Conservation (phyloP, 306 rosid species). For the Purshia tridentata region DNA sequence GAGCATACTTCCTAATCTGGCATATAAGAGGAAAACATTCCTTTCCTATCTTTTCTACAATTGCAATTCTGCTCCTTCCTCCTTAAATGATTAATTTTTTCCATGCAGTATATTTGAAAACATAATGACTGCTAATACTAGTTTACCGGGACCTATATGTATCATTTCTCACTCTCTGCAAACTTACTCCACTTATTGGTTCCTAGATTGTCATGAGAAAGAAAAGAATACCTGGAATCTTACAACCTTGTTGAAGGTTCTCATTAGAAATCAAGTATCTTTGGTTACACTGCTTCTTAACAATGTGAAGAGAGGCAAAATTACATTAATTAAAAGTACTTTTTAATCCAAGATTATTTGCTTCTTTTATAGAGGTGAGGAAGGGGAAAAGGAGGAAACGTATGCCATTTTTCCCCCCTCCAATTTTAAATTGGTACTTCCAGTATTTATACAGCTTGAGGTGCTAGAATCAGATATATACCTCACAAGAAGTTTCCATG, state of each 20-base stretch:
- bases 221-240: background rate
- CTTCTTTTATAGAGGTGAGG: background rate
- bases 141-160: background rate
- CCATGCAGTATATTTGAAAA: background rate
- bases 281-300: background rate
- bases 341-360: background rate
- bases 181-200: background rate
- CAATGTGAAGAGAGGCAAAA: background rate
- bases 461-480: slow-evolving; percentile 28
- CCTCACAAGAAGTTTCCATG: slow-evolving; percentile 66
- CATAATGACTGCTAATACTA: background rate
- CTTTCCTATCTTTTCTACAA: background rate
- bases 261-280: background rate
- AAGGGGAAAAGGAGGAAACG: background rate
- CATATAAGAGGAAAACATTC: background rate
- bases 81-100: background rate
- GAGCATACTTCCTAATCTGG: background rate
- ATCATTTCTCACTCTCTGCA: background rate
- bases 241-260: background rate
- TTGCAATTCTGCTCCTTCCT: background rate
- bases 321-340: background rate
- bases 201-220: background rate
- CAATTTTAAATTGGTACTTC: background rate
- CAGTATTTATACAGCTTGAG: background rate
- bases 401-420: too few species aligned